Percentiles rank a stretch among this genome's conserved stretches.
Evolutionary conservation across 73 alveolate genomes (phyloP).

Genomic region (Stentor roeselii): DNA sequence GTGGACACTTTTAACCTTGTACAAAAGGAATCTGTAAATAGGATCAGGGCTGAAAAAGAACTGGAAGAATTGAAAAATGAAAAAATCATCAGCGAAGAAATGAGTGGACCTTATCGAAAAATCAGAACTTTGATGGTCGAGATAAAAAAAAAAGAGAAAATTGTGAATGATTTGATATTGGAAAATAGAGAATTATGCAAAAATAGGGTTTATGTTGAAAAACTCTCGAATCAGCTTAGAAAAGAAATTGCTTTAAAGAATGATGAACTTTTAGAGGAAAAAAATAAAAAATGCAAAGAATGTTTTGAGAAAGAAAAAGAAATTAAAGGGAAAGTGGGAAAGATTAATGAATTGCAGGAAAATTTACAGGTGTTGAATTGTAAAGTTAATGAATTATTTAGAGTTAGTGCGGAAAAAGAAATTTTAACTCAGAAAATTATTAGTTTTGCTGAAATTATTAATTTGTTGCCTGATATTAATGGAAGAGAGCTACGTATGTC

Average conservation of each 20-base stretch:
- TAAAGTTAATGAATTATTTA: not conserved
- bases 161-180: not conserved
- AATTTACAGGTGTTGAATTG: not conserved
- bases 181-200: not conserved
- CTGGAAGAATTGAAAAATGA: not conserved
- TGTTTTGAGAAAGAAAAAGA: not conserved
- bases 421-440: not conserved
- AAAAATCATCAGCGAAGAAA: not conserved
- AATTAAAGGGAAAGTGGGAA: not conserved
- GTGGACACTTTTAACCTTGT: not conserved
- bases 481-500: constrained; percentile 11
- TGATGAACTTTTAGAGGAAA: too few relatives aligned
- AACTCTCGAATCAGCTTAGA: not conserved
- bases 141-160: not conserved
- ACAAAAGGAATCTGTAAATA: not conserved
- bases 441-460: not conserved
- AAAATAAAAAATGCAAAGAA: too few relatives aligned
- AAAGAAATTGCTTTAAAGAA: not conserved
- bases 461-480: not conserved
- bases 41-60: not conserved
- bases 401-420: not conserved
- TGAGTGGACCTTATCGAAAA: not conserved
- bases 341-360: not conserved
- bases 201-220: not conserved
- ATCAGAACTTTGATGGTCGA: not conserved